Base-by-base conservation (phyloP, 2,329 filamentous ascomycete species). In the Phaeoacremonium minimum region DNA sequence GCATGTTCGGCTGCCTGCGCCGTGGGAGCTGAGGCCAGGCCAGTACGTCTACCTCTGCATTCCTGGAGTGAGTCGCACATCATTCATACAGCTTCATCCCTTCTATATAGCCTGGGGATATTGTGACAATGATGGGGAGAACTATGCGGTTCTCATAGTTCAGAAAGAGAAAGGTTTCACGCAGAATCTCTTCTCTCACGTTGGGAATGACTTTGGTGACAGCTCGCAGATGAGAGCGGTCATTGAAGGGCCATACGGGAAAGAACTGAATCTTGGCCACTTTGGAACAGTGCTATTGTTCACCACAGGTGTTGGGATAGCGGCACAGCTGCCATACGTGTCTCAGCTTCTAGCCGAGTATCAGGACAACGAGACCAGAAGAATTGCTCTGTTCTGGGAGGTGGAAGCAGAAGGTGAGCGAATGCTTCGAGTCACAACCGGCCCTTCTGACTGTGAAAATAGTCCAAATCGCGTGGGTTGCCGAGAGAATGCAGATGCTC, bases 281-380 rank as follows among this genome's bases (percentile, higher is more conserved):
- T 30, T 30, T 15, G 28, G 28, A n/a, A 30, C 28, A 15, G 28
- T 30, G n/a, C 28, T 30, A 15, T 15, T 30, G 28, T 30, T 30
- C 11, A 15, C 28, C n/a, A 30, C 28, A 14, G 28, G 28, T n/a
- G 16, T 30, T 11, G 11, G 28, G n/a, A 30, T 30, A 30, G 28
- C 28, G 28, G 28, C 28, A 30, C 28, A 30, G 11, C 11, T 30
- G 16, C 28, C 28, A 7, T 30, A 30, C 11, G 28, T 30, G 28
- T 30, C 28, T 7, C 28, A 30, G 11, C 16, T 30, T 14, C 28
- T 30, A n/a, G 11, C 28, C 7, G 28, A 11, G n/a, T 30, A 30
- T 30, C 28, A 30, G 16, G 28, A 5, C 28, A 12, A 30, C 28
- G 28, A 30, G 28, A 30, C 28, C 7, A 30, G 28, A 12, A 30